Evolutionary conservation across 768 basidiomycete genomes (phyloP).

Genomic region (Dioszegia hungarica): DNA sequence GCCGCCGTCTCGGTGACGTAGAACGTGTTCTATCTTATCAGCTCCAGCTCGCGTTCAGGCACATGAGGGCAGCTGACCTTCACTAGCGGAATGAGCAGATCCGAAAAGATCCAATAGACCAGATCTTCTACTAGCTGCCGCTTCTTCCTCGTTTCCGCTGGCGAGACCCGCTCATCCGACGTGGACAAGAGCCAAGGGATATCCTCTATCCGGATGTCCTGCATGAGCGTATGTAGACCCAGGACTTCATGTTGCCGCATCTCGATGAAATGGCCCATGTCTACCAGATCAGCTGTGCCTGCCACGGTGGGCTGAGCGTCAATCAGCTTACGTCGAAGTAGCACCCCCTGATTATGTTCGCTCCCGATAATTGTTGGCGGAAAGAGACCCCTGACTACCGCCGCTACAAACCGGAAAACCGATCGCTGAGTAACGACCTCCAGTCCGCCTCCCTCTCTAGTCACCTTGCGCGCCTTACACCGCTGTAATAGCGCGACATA

Average conservation of each 20-base stretch:
- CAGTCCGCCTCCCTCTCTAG: not conserved
- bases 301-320: not conserved
- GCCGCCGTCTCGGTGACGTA: slow-evolving; percentile 89
- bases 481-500: slow-evolving; percentile 7
- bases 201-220: slow-evolving; percentile 66
- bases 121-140: slow-evolving; percentile 80
- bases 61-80: slow-evolving; percentile 55
- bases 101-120: slow-evolving; percentile 90
- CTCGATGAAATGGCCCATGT: slow-evolving; percentile 66
- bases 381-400: slow-evolving; percentile 30
- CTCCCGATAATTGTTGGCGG: slow-evolving; percentile 19
- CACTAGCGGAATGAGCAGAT: slow-evolving; percentile 71
- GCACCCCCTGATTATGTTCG: slow-evolving; percentile 16
- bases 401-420: slow-evolving; percentile 14
- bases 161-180: slow-evolving; percentile 51
- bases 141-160: slow-evolving; percentile 68
- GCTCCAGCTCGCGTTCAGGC: not conserved
- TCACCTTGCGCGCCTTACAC: not conserved
- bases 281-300: slow-evolving; percentile 50
- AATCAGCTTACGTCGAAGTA: slow-evolving; percentile 10
- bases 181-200: slow-evolving; percentile 65
- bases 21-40: slow-evolving; percentile 67
- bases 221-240: slow-evolving; percentile 69
- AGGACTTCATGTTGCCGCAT: slow-evolving; percentile 76
- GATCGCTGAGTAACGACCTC: slow-evolving; percentile 18